phyloP scores from a whole-genome alignment of 306 rosid species.

The Cotoneaster glaucophyllus region DNA sequence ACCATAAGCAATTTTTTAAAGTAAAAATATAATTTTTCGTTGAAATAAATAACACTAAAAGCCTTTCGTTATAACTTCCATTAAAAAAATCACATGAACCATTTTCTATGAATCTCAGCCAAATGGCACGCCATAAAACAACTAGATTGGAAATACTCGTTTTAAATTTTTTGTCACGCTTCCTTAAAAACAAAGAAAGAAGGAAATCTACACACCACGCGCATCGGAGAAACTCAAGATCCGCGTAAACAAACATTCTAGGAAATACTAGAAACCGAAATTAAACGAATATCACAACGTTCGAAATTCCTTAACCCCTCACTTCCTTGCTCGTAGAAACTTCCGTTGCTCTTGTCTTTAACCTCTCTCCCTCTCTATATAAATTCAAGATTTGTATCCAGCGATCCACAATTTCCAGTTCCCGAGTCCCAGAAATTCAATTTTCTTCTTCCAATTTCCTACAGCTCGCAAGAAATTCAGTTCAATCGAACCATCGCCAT shows the following conservation, averaged over 20 bases:
- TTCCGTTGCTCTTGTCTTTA: not conserved
- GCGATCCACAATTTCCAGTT: not conserved
- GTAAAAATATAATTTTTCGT: too few species aligned
- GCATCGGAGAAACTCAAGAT: not conserved
- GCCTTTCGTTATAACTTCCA: too few species aligned
- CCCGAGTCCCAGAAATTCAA: not conserved
- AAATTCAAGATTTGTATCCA: not conserved
- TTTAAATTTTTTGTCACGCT: not conserved
- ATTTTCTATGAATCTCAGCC: not conserved
- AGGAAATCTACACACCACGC: not conserved
- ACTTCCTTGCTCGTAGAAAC: not conserved
- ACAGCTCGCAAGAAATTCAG: not conserved
- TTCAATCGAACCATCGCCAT: not conserved
- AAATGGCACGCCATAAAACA: not conserved
- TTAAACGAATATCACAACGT: too few species aligned
- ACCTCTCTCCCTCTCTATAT: not conserved
- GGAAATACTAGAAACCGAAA: not conserved
- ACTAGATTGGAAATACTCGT: not conserved
- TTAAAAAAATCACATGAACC: too few species aligned
- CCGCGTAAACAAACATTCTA: not conserved
- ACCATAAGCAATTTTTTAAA: too few species aligned
- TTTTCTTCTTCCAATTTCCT: not conserved
- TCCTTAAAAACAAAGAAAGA: not conserved
- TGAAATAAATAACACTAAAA: too few species aligned
- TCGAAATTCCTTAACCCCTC: not conserved